phyloP scores from a whole-genome alignment of 2,329 filamentous ascomycete genomes.

The Fusarium nematophilum region DNA sequence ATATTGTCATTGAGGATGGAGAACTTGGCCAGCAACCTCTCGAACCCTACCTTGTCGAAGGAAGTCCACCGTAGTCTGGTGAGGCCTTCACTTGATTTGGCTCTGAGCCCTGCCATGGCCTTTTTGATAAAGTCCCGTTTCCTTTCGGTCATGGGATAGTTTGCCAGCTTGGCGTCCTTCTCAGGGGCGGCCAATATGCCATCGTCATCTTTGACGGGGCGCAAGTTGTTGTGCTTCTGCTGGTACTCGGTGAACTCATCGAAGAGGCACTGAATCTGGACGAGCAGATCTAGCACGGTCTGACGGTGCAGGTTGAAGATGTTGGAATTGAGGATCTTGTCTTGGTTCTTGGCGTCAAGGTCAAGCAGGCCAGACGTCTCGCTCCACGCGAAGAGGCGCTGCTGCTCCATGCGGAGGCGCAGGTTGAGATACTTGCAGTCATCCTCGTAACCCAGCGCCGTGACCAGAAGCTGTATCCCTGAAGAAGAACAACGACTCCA shows the following conservation, averaged over 20 bases:
- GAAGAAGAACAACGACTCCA: neutral
- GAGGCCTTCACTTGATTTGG: conserved; percentile 50
- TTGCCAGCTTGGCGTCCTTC: conserved; percentile 57
- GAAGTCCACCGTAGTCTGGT: conserved; percentile 57
- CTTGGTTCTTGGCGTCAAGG: conserved; percentile 53
- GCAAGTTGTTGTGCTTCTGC: conserved; percentile 52
- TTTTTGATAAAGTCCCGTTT: conserved; percentile 58
- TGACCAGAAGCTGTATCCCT: conserved; percentile 61
- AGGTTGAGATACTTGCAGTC: conserved; percentile 61
- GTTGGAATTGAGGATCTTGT: conserved; percentile 59
- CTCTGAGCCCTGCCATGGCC: conserved; percentile 53
- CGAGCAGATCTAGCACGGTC: conserved; percentile 60
- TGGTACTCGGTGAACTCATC: conserved; percentile 59
- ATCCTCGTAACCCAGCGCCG: conserved; percentile 60
- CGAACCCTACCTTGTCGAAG: conserved; percentile 60
- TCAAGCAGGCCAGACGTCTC: conserved; percentile 61
- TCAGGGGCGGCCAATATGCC: conserved; percentile 52
- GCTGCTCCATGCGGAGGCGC: conserved; percentile 62
- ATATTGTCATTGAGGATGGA: conserved; percentile 60
- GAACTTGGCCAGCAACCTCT: conserved; percentile 57
- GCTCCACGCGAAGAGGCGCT: conserved; percentile 61
- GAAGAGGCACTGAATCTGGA: conserved; percentile 60
- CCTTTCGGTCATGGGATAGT: conserved; percentile 56
- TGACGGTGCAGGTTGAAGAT: conserved; percentile 61
- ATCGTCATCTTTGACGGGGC: conserved; percentile 49